Percentiles rank a stretch among this genome's conserved stretches.
Conservation (phyloP, 495 filamentous ascomycete genomes). For the Trichoderma virens region DNA sequence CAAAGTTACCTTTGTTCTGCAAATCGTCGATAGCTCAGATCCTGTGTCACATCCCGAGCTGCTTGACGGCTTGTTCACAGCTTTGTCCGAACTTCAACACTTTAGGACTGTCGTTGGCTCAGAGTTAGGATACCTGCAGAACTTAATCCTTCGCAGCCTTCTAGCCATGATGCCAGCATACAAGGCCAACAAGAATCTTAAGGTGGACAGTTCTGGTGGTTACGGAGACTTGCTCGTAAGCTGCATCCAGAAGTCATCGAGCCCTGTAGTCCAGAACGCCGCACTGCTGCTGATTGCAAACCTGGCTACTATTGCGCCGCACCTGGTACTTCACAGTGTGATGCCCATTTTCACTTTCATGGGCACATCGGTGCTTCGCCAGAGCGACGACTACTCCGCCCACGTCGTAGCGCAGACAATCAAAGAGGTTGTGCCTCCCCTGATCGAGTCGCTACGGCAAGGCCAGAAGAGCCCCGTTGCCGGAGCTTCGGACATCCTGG, state of each 20-base stretch:
- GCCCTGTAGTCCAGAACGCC: constrained; percentile 82
- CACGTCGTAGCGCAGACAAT: constrained; percentile 88
- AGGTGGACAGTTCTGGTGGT: constrained; percentile 66
- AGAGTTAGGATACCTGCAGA: constrained; percentile 80
- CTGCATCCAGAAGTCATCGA: constrained; percentile 80
- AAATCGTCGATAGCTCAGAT: constrained; percentile 71
- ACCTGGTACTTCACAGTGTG: constrained; percentile 85
- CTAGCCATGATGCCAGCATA: constrained; percentile 69
- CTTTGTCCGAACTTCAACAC: constrained; percentile 75
- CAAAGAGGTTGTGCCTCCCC: constrained; percentile 77
- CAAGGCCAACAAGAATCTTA: constrained; percentile 49
- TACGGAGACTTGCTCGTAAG: constrained; percentile 83
- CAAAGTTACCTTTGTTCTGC: constrained; percentile 78
- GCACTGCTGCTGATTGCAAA: constrained; percentile 82
- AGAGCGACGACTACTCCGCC: constrained; percentile 91
- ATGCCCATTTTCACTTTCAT: constrained; percentile 99
- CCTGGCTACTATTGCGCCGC: constrained; percentile 74
- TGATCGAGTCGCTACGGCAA: constrained; percentile 78
- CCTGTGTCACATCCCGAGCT: constrained; percentile 65
- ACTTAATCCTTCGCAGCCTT: constrained; percentile 66
- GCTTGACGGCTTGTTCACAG: constrained; percentile 67
- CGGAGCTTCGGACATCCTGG: constrained; percentile 74
- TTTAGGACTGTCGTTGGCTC: constrained; percentile 62
- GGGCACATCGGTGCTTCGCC: constrained; percentile 76
- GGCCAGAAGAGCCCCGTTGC: constrained; percentile 67